Conservation (phyloP, 176 grass and related monocot genomes). For the Typha latifolia region DNA sequence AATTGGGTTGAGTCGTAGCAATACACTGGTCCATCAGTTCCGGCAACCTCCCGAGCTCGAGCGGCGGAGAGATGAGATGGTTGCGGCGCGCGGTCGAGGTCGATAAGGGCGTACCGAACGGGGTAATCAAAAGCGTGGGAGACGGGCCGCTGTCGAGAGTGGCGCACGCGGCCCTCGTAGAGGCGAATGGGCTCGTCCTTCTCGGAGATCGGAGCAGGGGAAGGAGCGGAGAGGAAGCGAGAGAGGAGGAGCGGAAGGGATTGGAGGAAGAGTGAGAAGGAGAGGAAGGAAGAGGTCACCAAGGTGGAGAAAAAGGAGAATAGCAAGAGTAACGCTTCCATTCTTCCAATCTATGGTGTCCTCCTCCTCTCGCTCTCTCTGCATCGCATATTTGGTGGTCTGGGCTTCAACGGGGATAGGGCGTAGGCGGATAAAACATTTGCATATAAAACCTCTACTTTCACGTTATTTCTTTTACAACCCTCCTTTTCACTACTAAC, state of each 20-base stretch:
- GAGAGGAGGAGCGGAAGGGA: conserved; percentile 20
- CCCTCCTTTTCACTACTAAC: too few species aligned
- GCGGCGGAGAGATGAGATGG: conserved; percentile 44
- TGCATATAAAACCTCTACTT: too few species aligned
- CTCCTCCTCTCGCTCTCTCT: too few species aligned
- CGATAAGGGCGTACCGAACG: conserved; percentile 64
- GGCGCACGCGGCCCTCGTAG: conserved; percentile 68
- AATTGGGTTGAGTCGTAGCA: neutral
- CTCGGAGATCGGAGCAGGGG: neutral
- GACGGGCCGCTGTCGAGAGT: conserved; percentile 46
- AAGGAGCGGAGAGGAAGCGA: conserved; percentile 1
- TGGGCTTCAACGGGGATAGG: too few species aligned
- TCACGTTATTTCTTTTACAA: too few species aligned
- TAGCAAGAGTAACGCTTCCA: conserved; percentile 59
- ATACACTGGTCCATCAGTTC: conserved; percentile 67
- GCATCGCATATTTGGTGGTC: too few species aligned
- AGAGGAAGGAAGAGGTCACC: conserved; percentile 30
- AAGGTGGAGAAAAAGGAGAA: conserved; percentile 33
- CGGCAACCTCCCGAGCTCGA: conserved; percentile 54
- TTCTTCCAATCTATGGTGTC: conserved; percentile 4
- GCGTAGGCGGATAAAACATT: too few species aligned
- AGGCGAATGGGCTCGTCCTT: conserved; percentile 14
- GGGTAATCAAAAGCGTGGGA: conserved; percentile 67
- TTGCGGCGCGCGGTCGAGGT: conserved; percentile 47
- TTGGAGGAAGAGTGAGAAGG: conserved; percentile 26